phyloP scores from a whole-genome alignment of 2,329 filamentous ascomycete genomes.

The Trichophyton schoenleinii region DNA sequence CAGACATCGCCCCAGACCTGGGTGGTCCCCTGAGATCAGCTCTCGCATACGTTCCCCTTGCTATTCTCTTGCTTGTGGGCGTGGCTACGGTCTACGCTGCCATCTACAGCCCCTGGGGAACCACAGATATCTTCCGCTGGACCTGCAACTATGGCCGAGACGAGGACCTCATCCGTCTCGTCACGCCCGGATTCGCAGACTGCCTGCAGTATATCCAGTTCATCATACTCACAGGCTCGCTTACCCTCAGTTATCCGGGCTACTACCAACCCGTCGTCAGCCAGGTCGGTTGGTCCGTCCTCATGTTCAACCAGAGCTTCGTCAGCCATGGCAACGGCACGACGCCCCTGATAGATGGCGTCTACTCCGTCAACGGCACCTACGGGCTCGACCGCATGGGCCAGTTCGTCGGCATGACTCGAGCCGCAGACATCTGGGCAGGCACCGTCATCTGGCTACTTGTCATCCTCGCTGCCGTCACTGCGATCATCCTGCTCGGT shows the following conservation, averaged over 20 bases:
- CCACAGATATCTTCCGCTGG: slow-evolving; percentile 82
- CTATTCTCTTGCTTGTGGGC: slow-evolving; percentile 66
- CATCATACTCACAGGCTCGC: slow-evolving; percentile 69
- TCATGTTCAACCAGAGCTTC: slow-evolving; percentile 90
- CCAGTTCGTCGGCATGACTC: slow-evolving; percentile 69
- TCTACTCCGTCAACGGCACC: slow-evolving; percentile 67
- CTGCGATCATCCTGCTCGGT: slow-evolving; percentile 59
- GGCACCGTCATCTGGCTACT: slow-evolving; percentile 88
- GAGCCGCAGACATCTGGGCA: slow-evolving; percentile 73
- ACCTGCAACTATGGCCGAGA: slow-evolving; percentile 96
- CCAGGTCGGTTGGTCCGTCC: slow-evolving; percentile 71
- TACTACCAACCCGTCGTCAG: slow-evolving; percentile 88
- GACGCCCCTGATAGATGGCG: slow-evolving; percentile 61
- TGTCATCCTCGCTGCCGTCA: slow-evolving; percentile 56
- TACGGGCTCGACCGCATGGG: slow-evolving; percentile 70
- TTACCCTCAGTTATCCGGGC: slow-evolving; percentile 81
- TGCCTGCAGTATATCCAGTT: slow-evolving; percentile 97
- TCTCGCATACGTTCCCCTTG: slow-evolving; percentile 62
- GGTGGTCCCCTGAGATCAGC: slow-evolving; percentile 55
- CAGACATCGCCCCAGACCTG: slow-evolving; percentile 73
- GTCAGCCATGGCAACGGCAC: slow-evolving; percentile 56
- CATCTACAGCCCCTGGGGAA: slow-evolving; percentile 89
- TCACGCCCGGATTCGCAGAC: slow-evolving; percentile 92
- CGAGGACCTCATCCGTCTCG: slow-evolving; percentile 75
- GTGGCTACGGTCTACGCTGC: slow-evolving; percentile 72